phyloP scores from a whole-genome alignment of 805 yeast species.

The Kurtzmaniella cleridarum region DNA sequence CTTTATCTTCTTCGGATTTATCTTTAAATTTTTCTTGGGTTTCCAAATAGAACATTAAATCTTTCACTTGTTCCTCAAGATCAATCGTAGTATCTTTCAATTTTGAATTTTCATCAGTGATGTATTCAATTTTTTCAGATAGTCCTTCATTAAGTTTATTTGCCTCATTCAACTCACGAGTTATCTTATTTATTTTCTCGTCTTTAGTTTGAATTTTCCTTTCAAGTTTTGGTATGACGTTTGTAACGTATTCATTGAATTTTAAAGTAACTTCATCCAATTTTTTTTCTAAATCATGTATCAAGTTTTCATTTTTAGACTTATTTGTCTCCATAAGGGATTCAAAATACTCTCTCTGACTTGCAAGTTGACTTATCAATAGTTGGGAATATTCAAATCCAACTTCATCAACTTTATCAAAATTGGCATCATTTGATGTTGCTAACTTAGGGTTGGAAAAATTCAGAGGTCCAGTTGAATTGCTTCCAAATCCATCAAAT shows the following conservation, averaged over 20 bases:
- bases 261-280: constrained; percentile 22
- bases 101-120: constrained; percentile 19
- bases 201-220: constrained; percentile 25
- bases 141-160: constrained; percentile 34
- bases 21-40: constrained; percentile 66
- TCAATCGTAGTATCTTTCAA: constrained; percentile 40
- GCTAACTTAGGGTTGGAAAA: constrained; percentile 5
- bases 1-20: constrained; percentile 65
- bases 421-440: constrained; percentile 6
- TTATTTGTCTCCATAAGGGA: constrained; percentile 17
- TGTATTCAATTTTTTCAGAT: constrained; percentile 31
- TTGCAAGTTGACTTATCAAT: constrained; percentile 72
- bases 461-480: constrained; percentile 2
- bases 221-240: constrained; percentile 28
- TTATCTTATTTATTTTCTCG: constrained; percentile 20
- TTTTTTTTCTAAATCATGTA: constrained; percentile 22
- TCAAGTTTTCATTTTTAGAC: constrained; percentile 12
- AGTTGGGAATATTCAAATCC: constrained; percentile 79
- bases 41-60: constrained; percentile 76
- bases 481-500: constrained; percentile 3
- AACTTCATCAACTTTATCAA: constrained; percentile 46
- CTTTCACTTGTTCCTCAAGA: constrained; percentile 59
- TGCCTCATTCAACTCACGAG: constrained; percentile 27
- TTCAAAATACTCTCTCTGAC: constrained; percentile 82
- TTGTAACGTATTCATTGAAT: constrained; percentile 18